Evolutionary conservation across 2,329 filamentous ascomycete genomes (phyloP), one percentile per base, ranked within the genome.

Genomic region (Xylariaceae sp.): DNA sequence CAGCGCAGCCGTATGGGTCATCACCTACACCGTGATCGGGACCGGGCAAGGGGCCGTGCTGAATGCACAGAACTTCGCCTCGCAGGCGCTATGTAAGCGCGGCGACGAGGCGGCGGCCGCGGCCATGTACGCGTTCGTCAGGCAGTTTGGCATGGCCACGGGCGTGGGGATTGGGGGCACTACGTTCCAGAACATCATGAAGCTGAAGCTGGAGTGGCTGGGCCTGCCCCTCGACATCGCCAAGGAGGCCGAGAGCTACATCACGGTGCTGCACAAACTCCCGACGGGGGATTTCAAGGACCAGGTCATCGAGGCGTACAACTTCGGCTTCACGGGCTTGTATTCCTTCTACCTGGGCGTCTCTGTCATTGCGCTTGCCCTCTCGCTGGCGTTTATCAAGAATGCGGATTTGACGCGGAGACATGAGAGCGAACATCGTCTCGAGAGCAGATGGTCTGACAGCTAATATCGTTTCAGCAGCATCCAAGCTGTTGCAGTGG

Each of bases 111-210:
- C 52, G 1, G 53, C 56, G 7, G 65, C 65, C 0, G 59, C 62
- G 0, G 59, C 61, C 36, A 67, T 66, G 57, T 68, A 66, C 41
- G 58, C 56, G 12, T 69, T 68, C 34, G 50, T 62, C 43, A 60
- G 65, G 5, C 62, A 62, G 14, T 54, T 68, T 34, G 65, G 66
- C 40, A 63, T 63, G 55, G 59, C 63, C 3, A 47, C 67, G n/a
- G 65, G 65, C 21, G 59, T 68, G 12, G 65, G 63, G 31, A 51
- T 69, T 23, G 59, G 64, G 28, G 62, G 62, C 9, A 63, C 64
- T 16, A 54, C 61, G 6, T 67, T 67, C 52, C 65, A 68, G 35
- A 67, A 68, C 46, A 50, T 62, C 33, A 64, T 64, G 62, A 44
- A 48, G 18, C 38, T 47, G 35, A 61, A 62, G 48, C 55, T 65